Percentiles rank a stretch among this genome's conserved stretches.
Evolutionary conservation across 1,284 basidiomycete species (phyloP).

Genomic region (Puccinia polysora): DNA sequence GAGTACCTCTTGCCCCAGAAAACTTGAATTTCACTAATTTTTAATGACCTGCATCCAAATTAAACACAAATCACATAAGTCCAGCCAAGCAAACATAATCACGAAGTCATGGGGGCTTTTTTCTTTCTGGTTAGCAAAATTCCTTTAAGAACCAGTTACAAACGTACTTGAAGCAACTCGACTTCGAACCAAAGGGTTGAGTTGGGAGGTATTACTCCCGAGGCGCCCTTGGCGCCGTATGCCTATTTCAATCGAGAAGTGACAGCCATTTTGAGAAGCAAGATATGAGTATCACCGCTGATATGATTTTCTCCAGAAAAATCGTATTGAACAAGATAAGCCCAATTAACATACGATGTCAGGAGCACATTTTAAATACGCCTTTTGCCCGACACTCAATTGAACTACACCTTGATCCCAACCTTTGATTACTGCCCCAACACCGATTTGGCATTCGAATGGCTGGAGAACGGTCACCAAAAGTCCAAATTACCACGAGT

Average conservation of each 20-base stretch:
- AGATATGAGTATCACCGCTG: neutral
- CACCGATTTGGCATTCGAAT: constrained; percentile 36
- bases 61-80: no score
- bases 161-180: constrained; percentile 35
- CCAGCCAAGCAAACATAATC: no score
- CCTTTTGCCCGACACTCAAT: constrained; percentile 73
- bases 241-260: constrained; percentile 56
- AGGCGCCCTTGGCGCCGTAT: constrained; percentile 68
- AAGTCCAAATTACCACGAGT: neutral
- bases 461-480: constrained; percentile 1
- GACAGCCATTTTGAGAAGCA: neutral
- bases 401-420: constrained; percentile 61
- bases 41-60: no score
- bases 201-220: constrained; percentile 73
- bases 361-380: constrained; percentile 63
- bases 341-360: constrained; percentile 53
- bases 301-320: neutral
- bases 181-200: constrained; percentile 70
- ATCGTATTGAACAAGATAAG: constrained; percentile 7
- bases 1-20: no score
- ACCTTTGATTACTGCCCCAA: constrained; percentile 50
- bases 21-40: no score
- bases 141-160: no score
- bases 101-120: no score
- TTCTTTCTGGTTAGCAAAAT: no score